Evolutionary conservation across 352 stramenopile species (phyloP), one percentile per base, ranked within the genome.

Genomic region (Plasmopara halstedii): DNA sequence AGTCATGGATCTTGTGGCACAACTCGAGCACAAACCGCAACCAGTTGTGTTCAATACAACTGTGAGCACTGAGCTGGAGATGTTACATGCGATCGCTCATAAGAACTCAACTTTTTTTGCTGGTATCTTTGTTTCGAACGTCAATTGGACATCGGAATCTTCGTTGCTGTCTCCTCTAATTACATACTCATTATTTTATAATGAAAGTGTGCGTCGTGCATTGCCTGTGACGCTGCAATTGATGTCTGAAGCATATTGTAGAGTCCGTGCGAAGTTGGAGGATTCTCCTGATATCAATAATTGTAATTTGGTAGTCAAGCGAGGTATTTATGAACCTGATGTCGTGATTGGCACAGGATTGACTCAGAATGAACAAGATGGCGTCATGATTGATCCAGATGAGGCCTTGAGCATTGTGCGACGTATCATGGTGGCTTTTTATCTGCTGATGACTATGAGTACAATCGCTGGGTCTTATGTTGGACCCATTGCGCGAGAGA

Each of bases 381-480:
- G 53, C 21, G 35, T 58, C 13, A 18, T 41, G 19, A 17, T 73
- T 13, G 32, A 66, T 25, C 40, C 56, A 44, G 58, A 77, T 19
- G 64, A 70, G 44, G 59, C 62, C 4, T 36, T 68, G 21, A 61
- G 53, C 17, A 45, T 73, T 14, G 45, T 67, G 9, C 59, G 37
- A 83, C 98, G 75, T 64, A 98, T 87, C 62, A 94, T 58, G 94
- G 95, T 88, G 48, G 97, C 47, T 44, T 95, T 73, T 72, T 98
- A 81, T 53, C 52, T 77, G 21, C 64, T 85, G 17, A 42, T 86
- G 32, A 82, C 67, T 7, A 50, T 85, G 34, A 85, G 65, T 46
- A 82, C 72, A 4, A 70, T 88, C 25, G 62, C 69, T 9, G 67
- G 73, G n/a, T 84, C 76, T 41, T 87, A 86, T 36, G 64, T 81